Evolutionary conservation across 169 alveolate genomes (phyloP).

Genomic region (Hepatocystis sp.): DNA sequence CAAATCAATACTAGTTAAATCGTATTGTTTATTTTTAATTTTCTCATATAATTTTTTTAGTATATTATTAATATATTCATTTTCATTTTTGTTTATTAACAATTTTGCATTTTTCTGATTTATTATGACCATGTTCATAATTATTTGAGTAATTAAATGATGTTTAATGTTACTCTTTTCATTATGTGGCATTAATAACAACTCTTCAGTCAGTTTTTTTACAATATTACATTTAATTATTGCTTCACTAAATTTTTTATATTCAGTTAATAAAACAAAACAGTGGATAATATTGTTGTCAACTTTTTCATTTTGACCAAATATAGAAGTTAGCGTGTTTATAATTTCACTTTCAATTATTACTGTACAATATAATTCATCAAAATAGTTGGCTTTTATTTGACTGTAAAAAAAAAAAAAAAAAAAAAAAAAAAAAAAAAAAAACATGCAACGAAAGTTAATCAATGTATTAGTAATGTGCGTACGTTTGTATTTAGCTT

Average conservation of each 20-base stretch:
- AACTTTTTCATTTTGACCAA: constrained; percentile 5
- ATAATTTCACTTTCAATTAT: constrained; percentile 19
- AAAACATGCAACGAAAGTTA: not conserved
- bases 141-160: constrained; percentile 19
- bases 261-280: constrained; percentile 23
- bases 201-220: not conserved
- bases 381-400: constrained; percentile 3
- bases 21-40: constrained; percentile 13
- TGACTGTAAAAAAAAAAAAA: not conserved
- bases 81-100: constrained; percentile 9
- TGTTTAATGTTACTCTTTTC: not conserved
- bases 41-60: constrained; percentile 11
- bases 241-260: constrained; percentile 40
- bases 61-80: constrained; percentile 6
- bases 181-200: not conserved
- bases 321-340: constrained; percentile 9
- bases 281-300: constrained; percentile 17
- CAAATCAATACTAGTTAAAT: constrained; percentile 24
- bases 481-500: not conserved
- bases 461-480: not conserved
- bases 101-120: not conserved
- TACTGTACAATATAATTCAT: constrained; percentile 1
- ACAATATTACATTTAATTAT: constrained; percentile 32
- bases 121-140: constrained; percentile 13
- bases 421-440: no score